Percentiles rank a stretch among this genome's conserved stretches.
phyloP scores from a whole-genome alignment of 2,329 filamentous ascomycete genomes.

The Neurospora sp. region DNA sequence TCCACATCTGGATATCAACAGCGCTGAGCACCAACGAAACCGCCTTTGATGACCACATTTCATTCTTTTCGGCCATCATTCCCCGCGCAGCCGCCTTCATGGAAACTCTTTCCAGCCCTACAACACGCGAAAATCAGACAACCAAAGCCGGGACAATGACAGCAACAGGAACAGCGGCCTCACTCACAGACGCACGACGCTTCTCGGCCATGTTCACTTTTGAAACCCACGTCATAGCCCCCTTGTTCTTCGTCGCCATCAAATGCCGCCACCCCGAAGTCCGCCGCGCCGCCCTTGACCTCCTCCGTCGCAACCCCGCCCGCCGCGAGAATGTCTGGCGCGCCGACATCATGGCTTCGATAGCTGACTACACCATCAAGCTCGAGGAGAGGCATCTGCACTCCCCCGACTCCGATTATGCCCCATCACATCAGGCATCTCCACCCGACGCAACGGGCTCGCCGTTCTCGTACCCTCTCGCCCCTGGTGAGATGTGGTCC shows the following conservation, averaged over 20 bases:
- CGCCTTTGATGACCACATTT: constrained; percentile 25
- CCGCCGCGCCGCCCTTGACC: constrained; percentile 27
- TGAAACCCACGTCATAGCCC: constrained; percentile 32
- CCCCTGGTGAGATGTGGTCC: constrained; percentile 5
- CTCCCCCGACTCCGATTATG: neutral
- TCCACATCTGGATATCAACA: constrained; percentile 26
- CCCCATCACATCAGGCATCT: neutral
- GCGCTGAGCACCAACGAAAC: constrained; percentile 23
- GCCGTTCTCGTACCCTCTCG: constrained; percentile 2
- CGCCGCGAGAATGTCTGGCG: constrained; percentile 32
- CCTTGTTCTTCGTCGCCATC: constrained; percentile 30
- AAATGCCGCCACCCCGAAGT: constrained; percentile 33
- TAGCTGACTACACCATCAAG: constrained; percentile 27
- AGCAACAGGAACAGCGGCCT: constrained; percentile 4
- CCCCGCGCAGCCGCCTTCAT: constrained; percentile 24
- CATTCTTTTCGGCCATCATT: constrained; percentile 28
- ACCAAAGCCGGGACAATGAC: constrained; percentile 1
- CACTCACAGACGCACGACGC: constrained; percentile 7
- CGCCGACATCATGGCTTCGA: constrained; percentile 21
- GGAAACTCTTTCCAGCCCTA: constrained; percentile 6
- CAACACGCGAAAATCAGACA: constrained; percentile 1
- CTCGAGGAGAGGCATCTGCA: constrained; percentile 19
- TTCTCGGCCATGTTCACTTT: constrained; percentile 27
- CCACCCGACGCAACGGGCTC: neutral
- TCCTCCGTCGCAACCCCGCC: constrained; percentile 22